Conservation (phyloP, 495 filamentous ascomycete species). For the Aspergillus cavernicola region DNA sequence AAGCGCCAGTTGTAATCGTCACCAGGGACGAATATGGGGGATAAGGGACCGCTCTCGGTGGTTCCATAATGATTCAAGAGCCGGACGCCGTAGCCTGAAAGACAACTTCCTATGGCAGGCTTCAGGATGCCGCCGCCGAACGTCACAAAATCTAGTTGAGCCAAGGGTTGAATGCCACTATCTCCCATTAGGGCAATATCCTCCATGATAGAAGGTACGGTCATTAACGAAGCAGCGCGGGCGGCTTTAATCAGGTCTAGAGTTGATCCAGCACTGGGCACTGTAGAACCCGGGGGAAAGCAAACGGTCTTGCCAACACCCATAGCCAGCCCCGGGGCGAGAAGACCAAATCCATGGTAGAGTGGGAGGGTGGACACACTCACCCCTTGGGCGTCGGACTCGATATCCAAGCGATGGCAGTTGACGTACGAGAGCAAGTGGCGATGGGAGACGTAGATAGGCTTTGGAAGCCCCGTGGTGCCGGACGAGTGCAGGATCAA, state of each 20-base stretch:
- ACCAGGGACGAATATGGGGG: constrained; percentile 32
- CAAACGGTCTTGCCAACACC: constrained; percentile 38
- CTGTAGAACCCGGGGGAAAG: constrained; percentile 27
- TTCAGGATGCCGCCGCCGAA: constrained; percentile 40
- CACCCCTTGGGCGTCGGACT: constrained; percentile 24
- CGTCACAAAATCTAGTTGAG: constrained; percentile 36
- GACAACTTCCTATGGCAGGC: constrained; percentile 11
- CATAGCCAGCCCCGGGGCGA: constrained; percentile 37
- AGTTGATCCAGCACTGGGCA: constrained; percentile 27
- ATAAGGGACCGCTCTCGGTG: constrained; percentile 35
- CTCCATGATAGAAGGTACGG: constrained; percentile 45
- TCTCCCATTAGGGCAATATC: constrained; percentile 30
- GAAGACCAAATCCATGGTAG: constrained; percentile 40
- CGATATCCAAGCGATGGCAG: constrained; percentile 29
- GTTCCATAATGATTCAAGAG: constrained; percentile 36
- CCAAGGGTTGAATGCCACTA: constrained; percentile 23
- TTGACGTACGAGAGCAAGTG: constrained; percentile 37
- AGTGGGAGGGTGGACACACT: constrained; percentile 44
- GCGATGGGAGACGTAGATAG: constrained; percentile 39
- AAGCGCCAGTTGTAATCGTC: constrained; percentile 31
- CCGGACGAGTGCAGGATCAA: constrained; percentile 47
- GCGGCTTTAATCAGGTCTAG: constrained; percentile 23
- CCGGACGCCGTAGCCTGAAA: constrained; percentile 21
- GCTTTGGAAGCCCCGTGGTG: constrained; percentile 48
- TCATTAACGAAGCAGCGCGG: constrained; percentile 36